Conservation (phyloP, 2,329 filamentous ascomycete genomes). For the Claviceps pazoutovae region DNA sequence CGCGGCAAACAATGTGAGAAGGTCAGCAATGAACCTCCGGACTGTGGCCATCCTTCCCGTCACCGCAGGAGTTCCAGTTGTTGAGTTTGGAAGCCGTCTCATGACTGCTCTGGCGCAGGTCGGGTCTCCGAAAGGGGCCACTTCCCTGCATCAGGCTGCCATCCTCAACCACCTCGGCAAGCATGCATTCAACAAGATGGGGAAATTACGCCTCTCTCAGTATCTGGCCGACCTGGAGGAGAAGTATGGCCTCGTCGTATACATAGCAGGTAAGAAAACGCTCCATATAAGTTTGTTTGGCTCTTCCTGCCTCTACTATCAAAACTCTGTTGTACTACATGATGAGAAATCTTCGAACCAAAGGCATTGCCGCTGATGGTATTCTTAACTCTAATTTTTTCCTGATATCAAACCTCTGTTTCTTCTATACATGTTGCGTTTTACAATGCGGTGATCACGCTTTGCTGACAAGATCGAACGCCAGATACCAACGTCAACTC, state of each 20-base stretch:
- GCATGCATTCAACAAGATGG: conserved; percentile 95
- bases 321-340: conserved; percentile 15
- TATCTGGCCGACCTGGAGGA: conserved; percentile 95
- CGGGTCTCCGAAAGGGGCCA: conserved; percentile 77
- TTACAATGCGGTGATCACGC: neutral
- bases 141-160: conserved; percentile 80
- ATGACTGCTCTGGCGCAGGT: conserved; percentile 83
- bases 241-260: conserved; percentile 89
- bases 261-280: conserved; percentile 56
- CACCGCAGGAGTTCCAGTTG: conserved; percentile 78
- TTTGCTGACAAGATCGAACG: conserved; percentile 15
- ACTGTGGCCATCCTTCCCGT: conserved; percentile 89
- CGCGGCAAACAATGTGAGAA: conserved; percentile 39
- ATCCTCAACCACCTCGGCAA: conserved; percentile 91
- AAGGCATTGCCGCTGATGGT: conserved; percentile 42
- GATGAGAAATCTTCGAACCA: conserved; percentile 39
- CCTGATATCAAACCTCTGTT: conserved; percentile 30
- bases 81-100: conserved; percentile 84
- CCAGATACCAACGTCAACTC: conserved; percentile 90
- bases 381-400: conserved; percentile 54
- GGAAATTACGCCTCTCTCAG: conserved; percentile 86
- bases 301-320: neutral
- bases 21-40: conserved; percentile 80
- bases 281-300: neutral
- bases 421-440: conserved; percentile 4